Base-by-base conservation (phyloP, 345 rosid species). In the Geranium brycei region DNA sequence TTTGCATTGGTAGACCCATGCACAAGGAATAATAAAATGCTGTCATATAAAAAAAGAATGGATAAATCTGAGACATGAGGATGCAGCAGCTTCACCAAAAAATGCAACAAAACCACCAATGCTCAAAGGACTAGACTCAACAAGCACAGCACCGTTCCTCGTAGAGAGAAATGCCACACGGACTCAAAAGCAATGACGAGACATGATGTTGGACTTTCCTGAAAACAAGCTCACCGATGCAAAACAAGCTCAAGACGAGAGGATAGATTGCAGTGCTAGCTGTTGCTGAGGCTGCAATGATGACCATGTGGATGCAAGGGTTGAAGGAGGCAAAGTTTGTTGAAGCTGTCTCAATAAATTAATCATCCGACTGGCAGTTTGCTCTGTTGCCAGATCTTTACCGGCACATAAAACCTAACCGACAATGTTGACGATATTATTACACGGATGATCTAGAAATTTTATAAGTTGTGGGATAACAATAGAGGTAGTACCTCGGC, bases 231-330 rank as follows among this genome's bases (percentile, higher is more conserved):
- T 38, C 47, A 38, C 47, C 47, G 47, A 47, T 35, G 41, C 41
- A 35, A 35, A 35, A 35, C 41, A 35, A 35, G 11, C 53, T 74
- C 77, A 88, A 3, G 89, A 82, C 5, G 96, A 85, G 73, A 95
- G 99, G 81, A 91, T 85, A 60, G 99, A 75, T 73, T 95, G 99
- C 74, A 95, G 75, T 0, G 96, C 92, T 51, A 88, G 81, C 78
- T 88, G 97, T 60, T 95, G 99, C 71, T 95, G 96, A 1, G 99
- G 99, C 72, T 87, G 91, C 81, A 95, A 72, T 57, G 91, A 69
- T 62, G 97, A 85, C 96, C 89, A 85, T 31, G 97, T 88, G 15
- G 93, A 85, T 53, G 96, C 96, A 79, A 91, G 75, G 17, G 95
- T 83, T 14, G 88, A 71, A 3, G 96, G 93, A 28, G 99, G 99